phyloP scores from a whole-genome alignment of 345 rosid genomes.

The Citrus sinensis region DVS_A1.0 CM039163.1:3937001-3937500 shows the following conservation, averaged over 20 bases:
- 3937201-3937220: not conserved
- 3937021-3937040: too few species aligned
- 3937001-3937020: too few species aligned
- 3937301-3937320: slow-evolving; percentile 56
- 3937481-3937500: slow-evolving; percentile 47
- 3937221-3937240: not conserved
- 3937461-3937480: not conserved
- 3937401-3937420: slow-evolving; percentile 14
- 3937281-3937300: not conserved
- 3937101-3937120: too few species aligned
- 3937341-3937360: slow-evolving; percentile 38
- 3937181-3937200: slow-evolving; percentile 15
- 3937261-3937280: not conserved
- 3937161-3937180: not conserved
- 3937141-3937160: too few species aligned
- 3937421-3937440: slow-evolving; percentile 35
- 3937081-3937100: too few species aligned
- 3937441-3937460: slow-evolving; percentile 36
- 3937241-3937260: not conserved
- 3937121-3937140: too few species aligned
- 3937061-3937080: too few species aligned
- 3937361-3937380: slow-evolving; percentile 35
- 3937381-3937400: slow-evolving; percentile 30
- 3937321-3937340: slow-evolving; percentile 53
- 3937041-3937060: too few species aligned